Evolutionary conservation across 306 rosid species (phyloP).

Genomic region (Quercus bicolor): DNA sequence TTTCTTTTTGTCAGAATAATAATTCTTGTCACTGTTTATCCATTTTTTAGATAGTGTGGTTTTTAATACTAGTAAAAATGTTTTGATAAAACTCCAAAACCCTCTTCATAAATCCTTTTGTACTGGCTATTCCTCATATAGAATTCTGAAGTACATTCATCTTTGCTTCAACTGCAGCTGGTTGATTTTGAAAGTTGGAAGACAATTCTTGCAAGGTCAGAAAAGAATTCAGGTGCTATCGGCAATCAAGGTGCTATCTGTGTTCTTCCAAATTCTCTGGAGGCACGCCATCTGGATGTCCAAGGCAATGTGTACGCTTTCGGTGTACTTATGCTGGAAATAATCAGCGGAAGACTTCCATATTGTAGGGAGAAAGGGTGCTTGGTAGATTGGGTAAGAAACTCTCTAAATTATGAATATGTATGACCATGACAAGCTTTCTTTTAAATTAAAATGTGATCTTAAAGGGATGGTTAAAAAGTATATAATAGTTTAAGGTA

Average conservation of each 20-base stretch:
- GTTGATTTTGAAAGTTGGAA: slow-evolving; percentile 99
- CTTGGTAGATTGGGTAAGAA: slow-evolving; percentile 93
- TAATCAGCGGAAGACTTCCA: slow-evolving; percentile 85
- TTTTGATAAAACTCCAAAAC: slow-evolving; percentile 16
- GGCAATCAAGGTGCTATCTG: slow-evolving; percentile 73
- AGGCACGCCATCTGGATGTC: slow-evolving; percentile 80
- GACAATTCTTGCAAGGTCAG: slow-evolving; percentile 84
- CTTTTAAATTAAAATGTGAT: too few species aligned
- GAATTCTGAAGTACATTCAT: not conserved
- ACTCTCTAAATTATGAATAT: slow-evolving; percentile 9
- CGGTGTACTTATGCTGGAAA: slow-evolving; percentile 80
- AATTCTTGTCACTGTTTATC: not conserved
- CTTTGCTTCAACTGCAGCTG: slow-evolving; percentile 51
- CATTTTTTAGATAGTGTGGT: not conserved
- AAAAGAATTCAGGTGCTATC: slow-evolving; percentile 71
- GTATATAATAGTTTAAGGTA: too few species aligned
- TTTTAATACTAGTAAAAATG: not conserved
- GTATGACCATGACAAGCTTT: not conserved
- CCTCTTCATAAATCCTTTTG: slow-evolving; percentile 19
- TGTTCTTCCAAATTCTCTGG: slow-evolving; percentile 79
- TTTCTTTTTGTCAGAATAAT: not conserved
- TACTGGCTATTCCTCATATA: not conserved
- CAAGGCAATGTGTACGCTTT: slow-evolving; percentile 78
- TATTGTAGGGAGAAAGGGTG: slow-evolving; percentile 72
- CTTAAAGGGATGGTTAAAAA: too few species aligned